Percentiles rank a stretch among this genome's conserved stretches.
Evolutionary conservation across 768 basidiomycete genomes (phyloP).

Genomic region (Gautieria morchelliformis): DNA sequence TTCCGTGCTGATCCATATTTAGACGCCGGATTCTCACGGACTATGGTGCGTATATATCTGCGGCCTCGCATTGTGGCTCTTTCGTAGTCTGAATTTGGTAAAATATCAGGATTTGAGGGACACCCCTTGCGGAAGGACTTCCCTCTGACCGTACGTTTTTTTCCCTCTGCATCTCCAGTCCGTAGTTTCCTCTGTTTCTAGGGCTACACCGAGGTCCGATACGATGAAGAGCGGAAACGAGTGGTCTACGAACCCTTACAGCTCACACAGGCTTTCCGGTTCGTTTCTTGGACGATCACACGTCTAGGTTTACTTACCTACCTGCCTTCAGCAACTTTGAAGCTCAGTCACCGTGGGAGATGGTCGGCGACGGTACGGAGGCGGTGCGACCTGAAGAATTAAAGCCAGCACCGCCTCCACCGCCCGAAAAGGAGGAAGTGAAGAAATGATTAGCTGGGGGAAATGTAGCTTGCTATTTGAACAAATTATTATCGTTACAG

Average conservation of each 20-base stretch:
- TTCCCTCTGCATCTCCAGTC: neutral
- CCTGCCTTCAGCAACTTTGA: slow-evolving; percentile 72
- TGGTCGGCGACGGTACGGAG: slow-evolving; percentile 62
- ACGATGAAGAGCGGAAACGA: slow-evolving; percentile 95
- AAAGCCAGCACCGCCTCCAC: slow-evolving; percentile 65
- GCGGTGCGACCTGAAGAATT: slow-evolving; percentile 56
- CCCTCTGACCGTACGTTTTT: slow-evolving; percentile 73
- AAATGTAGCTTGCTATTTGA: neutral
- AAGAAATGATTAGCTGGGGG: neutral
- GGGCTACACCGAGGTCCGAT: slow-evolving; percentile 98
- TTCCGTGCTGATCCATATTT: neutral
- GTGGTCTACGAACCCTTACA: slow-evolving; percentile 97
- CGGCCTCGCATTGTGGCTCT: neutral
- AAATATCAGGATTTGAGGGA: slow-evolving; percentile 75
- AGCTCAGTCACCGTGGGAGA: slow-evolving; percentile 91
- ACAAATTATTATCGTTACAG: neutral
- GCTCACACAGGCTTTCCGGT: slow-evolving; percentile 97
- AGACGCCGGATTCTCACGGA: slow-evolving; percentile 97
- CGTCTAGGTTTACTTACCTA: neutral
- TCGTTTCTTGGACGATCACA: slow-evolving; percentile 13
- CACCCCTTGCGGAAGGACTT: slow-evolving; percentile 98
- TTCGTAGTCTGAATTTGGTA: neutral
- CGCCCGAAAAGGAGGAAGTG: slow-evolving; percentile 42
- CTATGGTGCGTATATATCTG: slow-evolving; percentile 51
- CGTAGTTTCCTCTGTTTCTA: slow-evolving; percentile 21